These are phyloP conservation scores for Fistulinella staudtii DNA, from an alignment of 1,284 basidiomycete species.

Conservation along the genomic window DNA sequence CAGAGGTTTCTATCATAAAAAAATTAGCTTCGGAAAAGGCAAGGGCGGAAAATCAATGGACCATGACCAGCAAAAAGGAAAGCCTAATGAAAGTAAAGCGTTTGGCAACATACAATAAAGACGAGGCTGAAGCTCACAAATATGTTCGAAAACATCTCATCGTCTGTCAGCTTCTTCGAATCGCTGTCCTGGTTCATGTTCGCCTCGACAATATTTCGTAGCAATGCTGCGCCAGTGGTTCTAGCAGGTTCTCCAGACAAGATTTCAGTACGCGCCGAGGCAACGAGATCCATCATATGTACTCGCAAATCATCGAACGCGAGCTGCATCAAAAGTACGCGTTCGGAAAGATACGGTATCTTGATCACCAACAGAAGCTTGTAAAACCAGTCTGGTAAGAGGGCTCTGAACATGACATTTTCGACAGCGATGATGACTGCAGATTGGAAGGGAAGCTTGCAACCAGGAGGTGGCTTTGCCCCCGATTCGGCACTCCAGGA, in stretches of 20 bases:
- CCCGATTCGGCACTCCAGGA: slow-evolving; percentile 35
- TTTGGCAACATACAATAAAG: not conserved
- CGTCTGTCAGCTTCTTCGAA: slow-evolving; percentile 39
- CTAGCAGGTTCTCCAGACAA: slow-evolving; percentile 20
- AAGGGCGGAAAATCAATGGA: too few relatives aligned
- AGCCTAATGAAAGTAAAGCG: too few relatives aligned
- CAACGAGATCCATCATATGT: slow-evolving; percentile 41
- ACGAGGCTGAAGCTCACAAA: slow-evolving; percentile 35
- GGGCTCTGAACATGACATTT: slow-evolving; percentile 30
- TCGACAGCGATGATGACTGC: slow-evolving; percentile 32
- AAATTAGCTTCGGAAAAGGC: too few relatives aligned
- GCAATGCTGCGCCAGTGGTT: slow-evolving; percentile 35
- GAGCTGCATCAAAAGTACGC: slow-evolving; percentile 20
- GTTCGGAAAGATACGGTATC: too few relatives aligned
- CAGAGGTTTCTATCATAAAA: slow-evolving; percentile 38
- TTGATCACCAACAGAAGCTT: slow-evolving; percentile 26
- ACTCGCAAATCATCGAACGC: slow-evolving; percentile 35
- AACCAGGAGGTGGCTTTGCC: slow-evolving; percentile 34
- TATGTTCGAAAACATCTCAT: slow-evolving; percentile 43
- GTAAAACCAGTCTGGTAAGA: slow-evolving; percentile 35
- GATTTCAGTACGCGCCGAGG: slow-evolving; percentile 34
- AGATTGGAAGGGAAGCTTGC: slow-evolving; percentile 33
- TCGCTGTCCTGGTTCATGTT: slow-evolving; percentile 38
- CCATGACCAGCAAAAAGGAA: slow-evolving; percentile 38
- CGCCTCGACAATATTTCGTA: slow-evolving; percentile 44